phyloP scores from a whole-genome alignment of 2,329 filamentous ascomycete genomes.

The Penicillium sp. region DNA sequence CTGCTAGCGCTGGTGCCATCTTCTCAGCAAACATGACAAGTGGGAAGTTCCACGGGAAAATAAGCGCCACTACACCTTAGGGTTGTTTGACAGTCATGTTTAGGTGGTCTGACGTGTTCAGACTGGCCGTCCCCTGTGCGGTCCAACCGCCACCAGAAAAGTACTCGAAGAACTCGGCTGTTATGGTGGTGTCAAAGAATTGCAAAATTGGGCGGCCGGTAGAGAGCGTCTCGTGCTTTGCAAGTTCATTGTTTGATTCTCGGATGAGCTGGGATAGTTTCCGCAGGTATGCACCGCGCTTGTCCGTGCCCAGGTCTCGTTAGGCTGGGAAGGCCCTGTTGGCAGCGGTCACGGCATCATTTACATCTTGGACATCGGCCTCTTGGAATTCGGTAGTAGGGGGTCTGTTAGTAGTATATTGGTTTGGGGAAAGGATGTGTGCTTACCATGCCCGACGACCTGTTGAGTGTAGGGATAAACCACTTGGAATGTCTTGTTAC shows the following conservation, averaged over 20 bases:
- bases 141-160: constrained; percentile 32
- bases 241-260: constrained; percentile 31
- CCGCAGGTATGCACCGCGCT: constrained; percentile 34
- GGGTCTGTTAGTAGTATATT: background rate
- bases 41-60: constrained; percentile 60
- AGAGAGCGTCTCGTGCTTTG: constrained; percentile 37
- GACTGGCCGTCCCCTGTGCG: constrained; percentile 31
- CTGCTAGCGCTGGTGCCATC: constrained; percentile 59
- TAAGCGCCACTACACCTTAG: constrained; percentile 57
- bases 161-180: constrained; percentile 27
- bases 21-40: constrained; percentile 52
- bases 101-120: constrained; percentile 30
- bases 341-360: constrained; percentile 40
- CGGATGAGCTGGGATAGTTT: constrained; percentile 34
- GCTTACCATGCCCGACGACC: constrained; percentile 29
- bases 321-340: constrained; percentile 40
- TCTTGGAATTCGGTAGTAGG: constrained; percentile 28
- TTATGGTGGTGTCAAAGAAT: constrained; percentile 24
- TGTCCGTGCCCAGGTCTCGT: constrained; percentile 35
- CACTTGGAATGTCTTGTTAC: constrained; percentile 31
- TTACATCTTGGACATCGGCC: constrained; percentile 34
- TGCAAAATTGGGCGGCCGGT: constrained; percentile 37
- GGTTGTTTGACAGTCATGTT: constrained; percentile 47
- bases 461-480: constrained; percentile 33
- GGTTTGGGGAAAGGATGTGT: background rate